Base-by-base conservation (phyloP, 2,329 filamentous ascomycete species). In the Juglanconis juglandina region DNA sequence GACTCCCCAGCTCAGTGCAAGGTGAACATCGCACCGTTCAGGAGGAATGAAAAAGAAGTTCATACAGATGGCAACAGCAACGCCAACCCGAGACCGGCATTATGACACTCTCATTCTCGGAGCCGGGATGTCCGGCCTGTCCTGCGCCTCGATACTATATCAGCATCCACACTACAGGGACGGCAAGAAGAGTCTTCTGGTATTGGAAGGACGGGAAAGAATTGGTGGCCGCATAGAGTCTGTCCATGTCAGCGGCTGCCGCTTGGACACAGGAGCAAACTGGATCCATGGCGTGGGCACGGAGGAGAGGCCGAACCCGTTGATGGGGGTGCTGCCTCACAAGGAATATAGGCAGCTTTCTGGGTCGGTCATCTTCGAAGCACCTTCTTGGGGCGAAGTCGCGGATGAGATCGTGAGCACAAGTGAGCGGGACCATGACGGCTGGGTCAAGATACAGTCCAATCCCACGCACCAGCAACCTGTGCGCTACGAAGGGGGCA, bases 221-320 rank as follows among this genome's bases (percentile, higher is more conserved):
- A 54, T 59, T 24, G 57, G 57, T 6, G 57, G 57, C 8, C 57
- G 57, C 14, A 59, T 59, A 24, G 51, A 49, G 8, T 52, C 57
- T 14, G 57, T 59, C 33, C 32, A 59, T 30, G 42, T 59, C n/a
- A 42, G 49, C 6, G 57, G 51, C 30, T 59, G 50, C 33, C 57
- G 57, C 30, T 44, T 59, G 13, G 57, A 59, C 35, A 59, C 57
- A n/a, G 57, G 57, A 1, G 57, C 57, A 17, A 59, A 59, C 51
- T 59, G 57, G 57, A 59, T 59, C 6, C 57, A 59, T 50, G 57
- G 57, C 10, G 30, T 53, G 3, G 57, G 57, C 17, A 59, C 57
- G 9, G 30, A 46, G 24, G 57, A 59, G 14, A 54, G 8, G 57
- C 51, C 57, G 10, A 59, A 59, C 11, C 57, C 57, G 7, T 32